Percentiles rank a stretch among this genome's conserved stretches.
Conservation (phyloP, 495 filamentous ascomycete genomes). For the Talaromyces thailandensis region DNA sequence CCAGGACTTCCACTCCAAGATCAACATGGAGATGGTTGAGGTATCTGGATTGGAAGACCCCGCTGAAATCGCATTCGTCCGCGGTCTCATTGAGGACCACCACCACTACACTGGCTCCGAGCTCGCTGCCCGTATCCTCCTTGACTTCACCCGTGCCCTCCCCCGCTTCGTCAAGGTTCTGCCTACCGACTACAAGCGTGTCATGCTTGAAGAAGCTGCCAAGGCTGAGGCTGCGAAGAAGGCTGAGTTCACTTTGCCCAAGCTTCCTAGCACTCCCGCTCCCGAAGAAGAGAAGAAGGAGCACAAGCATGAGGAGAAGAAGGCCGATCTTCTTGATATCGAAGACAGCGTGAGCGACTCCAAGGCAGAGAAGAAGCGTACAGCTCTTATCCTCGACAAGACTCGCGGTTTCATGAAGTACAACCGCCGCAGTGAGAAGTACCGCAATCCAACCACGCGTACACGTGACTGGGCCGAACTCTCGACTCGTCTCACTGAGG, state of each 20-base stretch:
- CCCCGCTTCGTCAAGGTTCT: constrained; percentile 91
- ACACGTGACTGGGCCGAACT: constrained; percentile 95
- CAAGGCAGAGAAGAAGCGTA: constrained; percentile 87
- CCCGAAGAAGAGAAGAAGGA: constrained; percentile 49
- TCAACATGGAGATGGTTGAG: constrained; percentile 99
- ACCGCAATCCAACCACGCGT: constrained; percentile 77
- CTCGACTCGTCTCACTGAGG: constrained; percentile 80
- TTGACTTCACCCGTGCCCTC: constrained; percentile 95
- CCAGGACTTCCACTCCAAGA: constrained; percentile 85
- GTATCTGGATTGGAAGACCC: constrained; percentile 81
- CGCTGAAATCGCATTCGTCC: constrained; percentile 85
- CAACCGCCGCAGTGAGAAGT: constrained; percentile 87
- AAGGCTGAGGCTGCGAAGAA: constrained; percentile 81
- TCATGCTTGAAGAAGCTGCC: constrained; percentile 74
- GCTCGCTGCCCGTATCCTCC: constrained; percentile 84
- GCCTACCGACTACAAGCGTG: constrained; percentile 95
- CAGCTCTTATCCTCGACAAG: constrained; percentile 91
- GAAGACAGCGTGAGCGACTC: constrained; percentile 86
- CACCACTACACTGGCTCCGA: constrained; percentile 99
- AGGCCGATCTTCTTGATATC: constrained; percentile 81
- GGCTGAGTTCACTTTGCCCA: constrained; percentile 74
- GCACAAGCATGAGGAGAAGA: constrained; percentile 55
- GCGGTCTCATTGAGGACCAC: constrained; percentile 93
- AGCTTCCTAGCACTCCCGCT: constrained; percentile 51
- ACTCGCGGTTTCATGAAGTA: constrained; percentile 99